Evolutionary conservation across 306 rosid species (phyloP).

Genomic region (Cyamopsis tetragonoloba): DNA sequence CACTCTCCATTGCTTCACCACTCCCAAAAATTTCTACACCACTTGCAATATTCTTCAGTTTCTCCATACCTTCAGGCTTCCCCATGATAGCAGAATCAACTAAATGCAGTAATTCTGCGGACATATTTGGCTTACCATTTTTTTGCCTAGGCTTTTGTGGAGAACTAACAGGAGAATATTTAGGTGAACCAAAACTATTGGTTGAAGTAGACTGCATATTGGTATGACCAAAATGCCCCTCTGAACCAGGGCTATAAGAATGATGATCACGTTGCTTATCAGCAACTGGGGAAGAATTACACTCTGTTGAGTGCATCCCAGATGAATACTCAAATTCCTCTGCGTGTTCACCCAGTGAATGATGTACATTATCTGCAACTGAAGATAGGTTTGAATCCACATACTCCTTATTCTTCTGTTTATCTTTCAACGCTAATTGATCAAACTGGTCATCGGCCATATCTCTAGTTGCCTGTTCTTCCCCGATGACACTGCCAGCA

Average conservation of each 20-base stretch:
- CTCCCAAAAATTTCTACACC: constrained; percentile 72
- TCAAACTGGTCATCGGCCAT: constrained; percentile 57
- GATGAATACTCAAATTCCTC: constrained; percentile 42
- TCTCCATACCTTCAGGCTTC: constrained; percentile 85
- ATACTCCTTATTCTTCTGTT: constrained; percentile 40
- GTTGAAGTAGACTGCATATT: constrained; percentile 45
- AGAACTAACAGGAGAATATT: constrained; percentile 57
- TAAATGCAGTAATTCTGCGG: constrained; percentile 90
- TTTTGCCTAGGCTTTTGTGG: constrained; percentile 59
- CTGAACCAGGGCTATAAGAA: constrained; percentile 40
- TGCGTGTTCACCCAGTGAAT: constrained; percentile 40
- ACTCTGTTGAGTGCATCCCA: constrained; percentile 33
- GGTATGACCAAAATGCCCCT: constrained; percentile 41
- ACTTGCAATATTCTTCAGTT: constrained; percentile 79
- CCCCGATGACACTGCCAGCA: constrained; percentile 24
- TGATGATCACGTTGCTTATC: constrained; percentile 41
- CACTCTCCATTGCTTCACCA: constrained; percentile 65
- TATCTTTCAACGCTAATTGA: constrained; percentile 67
- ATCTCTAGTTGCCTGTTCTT: constrained; percentile 22
- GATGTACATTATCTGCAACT: constrained; percentile 46
- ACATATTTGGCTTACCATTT: constrained; percentile 55
- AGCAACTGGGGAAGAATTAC: constrained; percentile 45
- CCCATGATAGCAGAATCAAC: constrained; percentile 99
- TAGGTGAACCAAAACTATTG: constrained; percentile 52
- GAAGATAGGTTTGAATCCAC: constrained; percentile 41